These are phyloP conservation scores for Neurospora intermedia DNA, from an alignment of 495 filamentous ascomycete species.

Conservation along the genomic window DNA sequence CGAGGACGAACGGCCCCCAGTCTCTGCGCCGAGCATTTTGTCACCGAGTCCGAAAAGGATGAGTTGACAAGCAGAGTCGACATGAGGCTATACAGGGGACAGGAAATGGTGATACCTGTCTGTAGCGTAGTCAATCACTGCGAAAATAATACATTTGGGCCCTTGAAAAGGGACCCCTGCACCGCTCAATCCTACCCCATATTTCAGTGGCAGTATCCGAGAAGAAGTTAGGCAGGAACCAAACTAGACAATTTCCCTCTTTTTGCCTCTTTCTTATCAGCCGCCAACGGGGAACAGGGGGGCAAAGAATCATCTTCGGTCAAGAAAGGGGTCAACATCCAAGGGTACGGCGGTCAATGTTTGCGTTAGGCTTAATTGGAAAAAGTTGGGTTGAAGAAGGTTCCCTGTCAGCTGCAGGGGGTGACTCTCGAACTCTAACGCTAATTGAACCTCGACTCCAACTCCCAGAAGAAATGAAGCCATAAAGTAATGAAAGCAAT, in stretches of 20 bases:
- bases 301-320: neutral
- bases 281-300: neutral
- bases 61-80: neutral
- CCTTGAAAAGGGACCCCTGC: neutral
- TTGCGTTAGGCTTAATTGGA: too few species aligned
- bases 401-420: too few species aligned
- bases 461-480: too few species aligned
- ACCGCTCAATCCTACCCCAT: neutral
- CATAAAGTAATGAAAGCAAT: too few species aligned
- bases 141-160: neutral
- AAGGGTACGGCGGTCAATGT: neutral
- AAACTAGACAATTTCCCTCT: neutral
- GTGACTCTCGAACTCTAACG: too few species aligned
- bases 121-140: neutral
- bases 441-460: too few species aligned
- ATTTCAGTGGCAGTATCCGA: neutral
- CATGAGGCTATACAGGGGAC: neutral
- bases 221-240: neutral
- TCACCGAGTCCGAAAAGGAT: neutral
- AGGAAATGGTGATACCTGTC: neutral
- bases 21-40: neutral
- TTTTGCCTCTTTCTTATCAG: neutral
- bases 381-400: too few species aligned
- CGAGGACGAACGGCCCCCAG: too few species aligned
- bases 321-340: neutral